A percentile compares a stretch with the other conserved stretches of the same genome.
phyloP scores from a whole-genome alignment of 805 yeast species.

The Saccharomycopsis fodiens region DNA sequence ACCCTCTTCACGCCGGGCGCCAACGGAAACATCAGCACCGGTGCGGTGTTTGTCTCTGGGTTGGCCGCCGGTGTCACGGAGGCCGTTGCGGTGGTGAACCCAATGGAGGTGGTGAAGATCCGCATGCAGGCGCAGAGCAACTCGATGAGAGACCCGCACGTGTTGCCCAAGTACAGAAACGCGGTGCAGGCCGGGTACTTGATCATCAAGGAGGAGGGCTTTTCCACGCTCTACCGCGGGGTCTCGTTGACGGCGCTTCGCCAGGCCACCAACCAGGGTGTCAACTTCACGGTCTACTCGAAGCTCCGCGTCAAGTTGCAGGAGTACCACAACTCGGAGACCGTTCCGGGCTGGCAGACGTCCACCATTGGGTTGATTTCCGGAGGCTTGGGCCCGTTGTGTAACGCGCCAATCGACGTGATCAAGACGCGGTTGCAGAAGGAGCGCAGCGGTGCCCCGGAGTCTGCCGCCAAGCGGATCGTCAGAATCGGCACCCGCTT shows the following conservation, averaged over 20 bases:
- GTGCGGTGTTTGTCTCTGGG: constrained; percentile 81
- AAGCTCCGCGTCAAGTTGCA: constrained; percentile 67
- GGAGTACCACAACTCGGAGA: constrained; percentile 45
- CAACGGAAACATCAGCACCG: constrained; percentile 62
- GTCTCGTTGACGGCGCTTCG: constrained; percentile 94
- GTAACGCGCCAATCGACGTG: constrained; percentile 96
- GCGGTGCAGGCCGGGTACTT: constrained; percentile 87
- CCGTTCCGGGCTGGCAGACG: constrained; percentile 90
- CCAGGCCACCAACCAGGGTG: constrained; percentile 98
- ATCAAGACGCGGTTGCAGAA: constrained; percentile 95
- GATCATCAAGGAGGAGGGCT: constrained; percentile 86
- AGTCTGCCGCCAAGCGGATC: constrained; percentile 71
- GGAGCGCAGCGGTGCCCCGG: constrained; percentile 56
- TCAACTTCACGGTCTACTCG: constrained; percentile 92
- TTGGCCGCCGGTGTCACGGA: constrained; percentile 97
- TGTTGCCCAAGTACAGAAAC: constrained; percentile 71
- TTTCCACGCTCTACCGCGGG: constrained; percentile 84
- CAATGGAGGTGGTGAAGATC: constrained; percentile 96
- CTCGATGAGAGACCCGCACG: constrained; percentile 70
- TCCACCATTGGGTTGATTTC: constrained; percentile 83
- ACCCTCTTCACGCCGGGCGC: constrained; percentile 46
- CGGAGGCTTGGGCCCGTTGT: constrained; percentile 96
- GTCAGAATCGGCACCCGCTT: constrained; percentile 72
- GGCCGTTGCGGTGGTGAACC: constrained; percentile 90
- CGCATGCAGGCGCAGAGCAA: constrained; percentile 94